Conservation (phyloP, 148 eudicot genomes). For the Rhododendron williamsianum region DNA sequence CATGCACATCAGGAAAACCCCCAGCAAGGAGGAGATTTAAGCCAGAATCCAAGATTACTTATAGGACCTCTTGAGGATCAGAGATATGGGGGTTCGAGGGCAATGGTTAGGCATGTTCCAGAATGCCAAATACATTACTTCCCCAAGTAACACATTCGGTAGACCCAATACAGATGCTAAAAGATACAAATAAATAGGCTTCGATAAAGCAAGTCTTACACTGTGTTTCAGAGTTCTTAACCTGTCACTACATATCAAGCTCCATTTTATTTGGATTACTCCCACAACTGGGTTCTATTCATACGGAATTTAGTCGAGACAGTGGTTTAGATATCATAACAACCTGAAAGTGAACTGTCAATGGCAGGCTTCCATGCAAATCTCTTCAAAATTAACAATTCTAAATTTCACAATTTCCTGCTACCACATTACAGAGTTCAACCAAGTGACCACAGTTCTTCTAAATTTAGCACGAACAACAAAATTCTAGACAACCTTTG, state of each 20-base stretch:
- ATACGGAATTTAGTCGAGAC: neutral
- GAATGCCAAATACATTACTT: neutral
- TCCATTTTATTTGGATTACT: neutral
- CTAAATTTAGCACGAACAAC: slow-evolving; percentile 8
- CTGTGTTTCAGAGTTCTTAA: neutral
- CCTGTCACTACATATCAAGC: neutral
- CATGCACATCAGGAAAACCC: neutral
- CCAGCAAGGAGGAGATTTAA: neutral
- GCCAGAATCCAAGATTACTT: neutral
- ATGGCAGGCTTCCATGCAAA: neutral
- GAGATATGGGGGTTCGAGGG: neutral
- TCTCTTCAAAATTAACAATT: neutral
- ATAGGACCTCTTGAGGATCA: neutral
- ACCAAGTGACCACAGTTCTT: neutral
- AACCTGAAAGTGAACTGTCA: neutral
- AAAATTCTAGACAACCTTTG: neutral
- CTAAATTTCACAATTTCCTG: neutral
- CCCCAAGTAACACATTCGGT: neutral
- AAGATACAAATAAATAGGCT: neutral
- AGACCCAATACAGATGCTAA: neutral
- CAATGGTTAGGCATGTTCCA: neutral
- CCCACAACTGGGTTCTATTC: neutral
- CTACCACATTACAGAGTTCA: neutral
- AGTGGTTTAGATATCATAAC: neutral
- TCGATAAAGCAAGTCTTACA: neutral